Base-by-base conservation (phyloP, 805 yeast species). In the Myxozyma geophila region DNA sequence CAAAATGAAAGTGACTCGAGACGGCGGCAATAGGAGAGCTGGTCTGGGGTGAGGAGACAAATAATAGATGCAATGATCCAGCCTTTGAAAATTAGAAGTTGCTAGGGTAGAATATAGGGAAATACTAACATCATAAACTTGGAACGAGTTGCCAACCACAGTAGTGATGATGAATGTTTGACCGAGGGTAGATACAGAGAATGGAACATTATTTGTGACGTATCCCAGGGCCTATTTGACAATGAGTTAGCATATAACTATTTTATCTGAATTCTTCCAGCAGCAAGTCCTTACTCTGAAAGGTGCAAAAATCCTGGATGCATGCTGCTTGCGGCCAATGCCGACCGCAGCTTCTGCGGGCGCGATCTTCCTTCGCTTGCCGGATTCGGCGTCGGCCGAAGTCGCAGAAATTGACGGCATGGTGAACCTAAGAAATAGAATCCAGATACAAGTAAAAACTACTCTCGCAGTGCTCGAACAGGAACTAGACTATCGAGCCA, bases 151-250 rank as follows among this genome's bases (percentile, higher is more conserved):
- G 2, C 98, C 98, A 23, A 95, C 97, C 51, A 90, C 86, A 0
- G 98, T 93, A 17, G 88, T 96, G 46, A 91, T 85, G 72, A 92
- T 89, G 71, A 89, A 92, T 0, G 96, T 86, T 15, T 90, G 82
- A 58, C 99, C 99, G 63, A 93, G 81, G 1, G 93, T 86, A 35
- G 98, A 96, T 21, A 91, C 80, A 7, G 97, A 89, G 74, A 92
- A 90, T 2, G 98, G 98, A 1, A 82, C 80, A 43, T 84, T 87
- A 73, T 90, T 90, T 36, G 97, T 83, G n/a, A 96, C 96, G 72
- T 90, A 86, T 4, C 99, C 99, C 33, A 95, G 79, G 17, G 77
- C 72, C 75, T 75, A 39, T 2, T 28, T 28, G 35, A 28, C 41
- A 28, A 28, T 40, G 10, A 17, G 19, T 5, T 39, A 21, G 21